Conservation (phyloP, 1,284 basidiomycete species). For the Ceratobasidium theobromae region DNA sequence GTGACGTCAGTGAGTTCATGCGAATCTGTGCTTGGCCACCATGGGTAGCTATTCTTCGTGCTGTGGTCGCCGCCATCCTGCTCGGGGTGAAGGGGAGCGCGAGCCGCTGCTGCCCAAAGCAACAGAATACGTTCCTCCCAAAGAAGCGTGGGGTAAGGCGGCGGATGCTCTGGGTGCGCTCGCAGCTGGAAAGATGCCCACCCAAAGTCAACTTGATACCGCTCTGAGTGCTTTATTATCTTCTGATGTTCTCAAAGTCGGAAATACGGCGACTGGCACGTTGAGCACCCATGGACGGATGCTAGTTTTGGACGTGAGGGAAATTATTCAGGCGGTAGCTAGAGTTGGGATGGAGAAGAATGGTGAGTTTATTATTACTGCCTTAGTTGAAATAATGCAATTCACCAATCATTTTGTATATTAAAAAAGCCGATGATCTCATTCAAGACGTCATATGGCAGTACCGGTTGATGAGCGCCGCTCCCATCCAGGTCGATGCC, state of each 20-base stretch:
- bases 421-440: conserved; percentile 47
- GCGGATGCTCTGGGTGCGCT: conserved; percentile 50
- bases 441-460: conserved; percentile 50
- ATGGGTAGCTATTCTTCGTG: conserved; percentile 30
- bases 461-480: conserved; percentile 39
- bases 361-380: too few relatives aligned
- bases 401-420: too few relatives aligned
- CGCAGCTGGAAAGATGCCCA: conserved; percentile 52
- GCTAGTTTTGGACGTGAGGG: conserved; percentile 44
- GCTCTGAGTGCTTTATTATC: conserved; percentile 44
- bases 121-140: conserved; percentile 25
- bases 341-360: conserved; percentile 55
- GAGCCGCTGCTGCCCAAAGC: conserved; percentile 31
- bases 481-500: conserved; percentile 40
- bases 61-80: conserved; percentile 16
- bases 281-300: conserved; percentile 44
- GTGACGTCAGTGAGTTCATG: not conserved
- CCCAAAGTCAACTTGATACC: conserved; percentile 49
- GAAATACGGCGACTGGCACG: conserved; percentile 39
- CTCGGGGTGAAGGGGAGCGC: conserved; percentile 26
- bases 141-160: conserved; percentile 42
- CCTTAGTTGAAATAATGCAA: too few relatives aligned
- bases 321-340: conserved; percentile 46
- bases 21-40: not conserved
- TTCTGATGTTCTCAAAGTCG: conserved; percentile 44